phyloP scores from a whole-genome alignment of 768 basidiomycete genomes.

The Lyophyllum semitale region DNA sequence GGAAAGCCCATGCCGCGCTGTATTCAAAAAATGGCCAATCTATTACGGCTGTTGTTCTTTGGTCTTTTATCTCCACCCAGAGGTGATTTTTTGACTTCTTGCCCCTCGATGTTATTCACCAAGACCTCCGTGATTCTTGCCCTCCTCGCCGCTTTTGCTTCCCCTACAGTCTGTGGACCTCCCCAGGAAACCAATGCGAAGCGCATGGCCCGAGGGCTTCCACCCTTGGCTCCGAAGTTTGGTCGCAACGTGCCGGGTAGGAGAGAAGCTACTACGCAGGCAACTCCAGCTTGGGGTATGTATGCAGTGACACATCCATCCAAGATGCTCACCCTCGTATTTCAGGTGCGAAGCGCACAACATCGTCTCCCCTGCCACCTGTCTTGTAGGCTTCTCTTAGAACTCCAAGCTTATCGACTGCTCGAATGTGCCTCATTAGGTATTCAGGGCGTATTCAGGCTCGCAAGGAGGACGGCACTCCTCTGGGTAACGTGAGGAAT shows the following conservation, averaged over 20 bases:
- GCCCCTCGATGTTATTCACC: slow-evolving; percentile 17
- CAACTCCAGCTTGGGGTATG: slow-evolving; percentile 30
- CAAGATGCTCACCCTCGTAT: background rate
- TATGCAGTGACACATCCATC: background rate
- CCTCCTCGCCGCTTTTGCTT: slow-evolving; percentile 22
- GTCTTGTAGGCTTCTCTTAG: slow-evolving; percentile 22
- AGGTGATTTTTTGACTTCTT: background rate
- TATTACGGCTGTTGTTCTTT: background rate
- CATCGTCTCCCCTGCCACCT: slow-evolving; percentile 25
- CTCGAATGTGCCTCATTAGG: slow-evolving; percentile 17
- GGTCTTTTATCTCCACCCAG: background rate
- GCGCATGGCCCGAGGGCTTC: slow-evolving; percentile 47
- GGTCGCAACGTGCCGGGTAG: slow-evolving; percentile 29
- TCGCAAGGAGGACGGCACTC: slow-evolving; percentile 27
- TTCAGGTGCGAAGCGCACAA: slow-evolving; percentile 19
- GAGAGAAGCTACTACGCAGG: slow-evolving; percentile 12
- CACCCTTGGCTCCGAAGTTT: slow-evolving; percentile 38
- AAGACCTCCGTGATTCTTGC: slow-evolving; percentile 23
- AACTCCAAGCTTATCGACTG: background rate
- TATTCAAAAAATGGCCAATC: background rate
- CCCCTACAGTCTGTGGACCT: slow-evolving; percentile 20
- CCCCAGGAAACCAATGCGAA: slow-evolving; percentile 40
- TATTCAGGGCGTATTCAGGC: slow-evolving; percentile 39
- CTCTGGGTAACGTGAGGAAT: slow-evolving; percentile 36
- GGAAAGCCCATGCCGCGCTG: slow-evolving; percentile 2